phyloP scores from a whole-genome alignment of 352 stramenopile species.

The Globisporangium lucens region DNA sequence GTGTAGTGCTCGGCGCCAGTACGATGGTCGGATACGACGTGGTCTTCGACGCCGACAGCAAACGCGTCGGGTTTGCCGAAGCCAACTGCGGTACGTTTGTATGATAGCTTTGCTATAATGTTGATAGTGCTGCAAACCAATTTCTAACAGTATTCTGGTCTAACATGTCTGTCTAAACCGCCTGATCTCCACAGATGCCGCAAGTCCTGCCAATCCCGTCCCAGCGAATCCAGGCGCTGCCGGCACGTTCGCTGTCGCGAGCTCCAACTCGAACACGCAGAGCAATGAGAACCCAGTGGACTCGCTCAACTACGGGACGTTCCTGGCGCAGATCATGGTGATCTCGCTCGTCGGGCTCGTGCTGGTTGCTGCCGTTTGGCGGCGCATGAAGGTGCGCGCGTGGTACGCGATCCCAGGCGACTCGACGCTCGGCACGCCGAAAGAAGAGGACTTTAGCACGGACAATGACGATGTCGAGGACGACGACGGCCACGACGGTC shows the following conservation, averaged over 20 bases:
- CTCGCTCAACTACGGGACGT: conserved; percentile 20
- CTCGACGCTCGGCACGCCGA: conserved; percentile 23
- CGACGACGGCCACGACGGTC: conserved; percentile 12
- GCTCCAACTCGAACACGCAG: conserved; percentile 3
- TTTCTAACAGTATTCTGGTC: background rate
- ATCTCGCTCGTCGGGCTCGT: conserved; percentile 58
- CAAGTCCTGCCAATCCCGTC: background rate
- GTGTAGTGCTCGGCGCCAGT: conserved; percentile 69
- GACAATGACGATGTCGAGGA: conserved; percentile 20
- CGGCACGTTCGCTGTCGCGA: background rate
- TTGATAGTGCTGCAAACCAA: background rate
- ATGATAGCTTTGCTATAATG: background rate
- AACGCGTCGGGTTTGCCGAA: conserved; percentile 76
- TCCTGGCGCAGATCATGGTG: conserved; percentile 50
- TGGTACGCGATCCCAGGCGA: conserved; percentile 55
- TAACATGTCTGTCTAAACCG: background rate
- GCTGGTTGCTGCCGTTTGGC: conserved; percentile 47
- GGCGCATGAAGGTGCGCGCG: conserved; percentile 33
- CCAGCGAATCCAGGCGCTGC: conserved; percentile 5
- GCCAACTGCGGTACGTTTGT: conserved; percentile 53
- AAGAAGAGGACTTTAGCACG: conserved; percentile 8
- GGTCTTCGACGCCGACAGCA: conserved; percentile 79
- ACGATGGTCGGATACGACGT: conserved; percentile 81
- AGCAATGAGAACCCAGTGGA: conserved; percentile 15
- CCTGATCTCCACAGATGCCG: background rate